Conservation (phyloP, 225 moss, liverwort and hornwort genomes). For the Bryum argenteum region DNA sequence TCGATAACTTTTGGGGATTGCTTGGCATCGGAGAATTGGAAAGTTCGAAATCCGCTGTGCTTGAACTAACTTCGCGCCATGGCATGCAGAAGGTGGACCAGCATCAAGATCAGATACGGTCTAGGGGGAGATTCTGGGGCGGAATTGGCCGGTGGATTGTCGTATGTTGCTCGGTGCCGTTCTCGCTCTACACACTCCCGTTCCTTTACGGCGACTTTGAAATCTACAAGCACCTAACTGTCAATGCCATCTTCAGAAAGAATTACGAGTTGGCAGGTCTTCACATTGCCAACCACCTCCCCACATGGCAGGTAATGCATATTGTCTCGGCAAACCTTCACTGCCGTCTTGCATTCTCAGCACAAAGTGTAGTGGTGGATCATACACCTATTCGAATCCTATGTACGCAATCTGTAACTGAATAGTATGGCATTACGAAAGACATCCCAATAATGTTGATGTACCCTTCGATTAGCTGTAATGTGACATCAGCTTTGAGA, state of each 20-base stretch:
- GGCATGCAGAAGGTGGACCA: constrained; percentile 22
- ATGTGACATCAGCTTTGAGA: too few relatives aligned
- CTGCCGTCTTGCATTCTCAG: not conserved
- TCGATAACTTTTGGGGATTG: not conserved
- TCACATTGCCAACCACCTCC: constrained; percentile 43
- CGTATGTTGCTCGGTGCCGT: constrained; percentile 35
- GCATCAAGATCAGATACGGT: not conserved
- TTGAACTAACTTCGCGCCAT: not conserved
- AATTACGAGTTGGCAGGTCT: constrained; percentile 42
- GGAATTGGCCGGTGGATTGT: constrained; percentile 43
- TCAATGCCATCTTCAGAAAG: not conserved
- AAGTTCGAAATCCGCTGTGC: not conserved
- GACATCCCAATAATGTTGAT: too few relatives aligned
- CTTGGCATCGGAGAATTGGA: not conserved
- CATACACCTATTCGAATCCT: not conserved
- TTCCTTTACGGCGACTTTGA: constrained; percentile 46
- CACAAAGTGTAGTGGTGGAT: not conserved
- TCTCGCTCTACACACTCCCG: constrained; percentile 36
- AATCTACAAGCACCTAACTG: constrained; percentile 31
- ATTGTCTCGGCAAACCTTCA: not conserved
- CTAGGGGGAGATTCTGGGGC: constrained; percentile 23
- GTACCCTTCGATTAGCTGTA: too few relatives aligned
- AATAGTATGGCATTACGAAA: too few relatives aligned
- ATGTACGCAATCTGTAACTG: too few relatives aligned
- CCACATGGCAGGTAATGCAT: constrained; percentile 51